Percentiles rank a stretch among this genome's conserved stretches.
These are phyloP conservation scores for Volvox africanus DNA, from an alignment of 139 green algal species.

Conservation along the genomic window DNA sequence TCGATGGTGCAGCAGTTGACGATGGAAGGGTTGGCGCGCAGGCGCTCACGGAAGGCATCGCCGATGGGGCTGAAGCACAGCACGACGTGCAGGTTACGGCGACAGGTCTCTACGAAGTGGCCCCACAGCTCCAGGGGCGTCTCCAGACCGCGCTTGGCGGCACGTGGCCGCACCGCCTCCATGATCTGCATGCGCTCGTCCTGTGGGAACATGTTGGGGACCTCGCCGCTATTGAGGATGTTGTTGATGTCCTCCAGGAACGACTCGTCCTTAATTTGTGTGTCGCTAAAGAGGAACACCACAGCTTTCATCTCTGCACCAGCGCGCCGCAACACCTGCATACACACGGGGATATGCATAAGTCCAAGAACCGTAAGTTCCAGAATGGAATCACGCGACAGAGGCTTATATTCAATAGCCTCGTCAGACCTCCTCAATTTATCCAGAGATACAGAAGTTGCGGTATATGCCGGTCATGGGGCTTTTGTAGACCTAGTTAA, in stretches of 20 bases:
- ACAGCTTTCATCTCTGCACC: slow-evolving; percentile 64
- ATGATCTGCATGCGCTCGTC: slow-evolving; percentile 76
- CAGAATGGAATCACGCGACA: no score
- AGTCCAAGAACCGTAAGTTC: no score
- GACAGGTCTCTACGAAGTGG: slow-evolving; percentile 76
- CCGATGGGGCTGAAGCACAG: slow-evolving; percentile 82
- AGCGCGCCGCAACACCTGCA: slow-evolving; percentile 62
- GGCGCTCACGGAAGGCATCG: slow-evolving; percentile 76
- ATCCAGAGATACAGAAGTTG: no score
- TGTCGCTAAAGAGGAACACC: slow-evolving; percentile 85
- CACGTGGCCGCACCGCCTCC: slow-evolving; percentile 73
- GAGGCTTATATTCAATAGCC: no score
- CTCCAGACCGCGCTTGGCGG: slow-evolving; percentile 76
- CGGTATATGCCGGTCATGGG: no score
- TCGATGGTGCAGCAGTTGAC: slow-evolving; percentile 89
- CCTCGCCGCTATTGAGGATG: slow-evolving; percentile 84
- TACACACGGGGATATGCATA: no score
- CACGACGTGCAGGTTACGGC: slow-evolving; percentile 78
- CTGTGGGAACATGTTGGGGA: slow-evolving; percentile 84
- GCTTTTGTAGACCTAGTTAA: no score
- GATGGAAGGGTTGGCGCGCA: slow-evolving; percentile 82
- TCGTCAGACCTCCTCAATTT: no score
- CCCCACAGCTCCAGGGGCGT: slow-evolving; percentile 82
- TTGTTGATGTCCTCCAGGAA: slow-evolving; percentile 92
- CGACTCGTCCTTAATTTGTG: slow-evolving; percentile 84